Conservation (phyloP, 176 grass and related monocot species). For the Guadua angustifolia region DNA sequence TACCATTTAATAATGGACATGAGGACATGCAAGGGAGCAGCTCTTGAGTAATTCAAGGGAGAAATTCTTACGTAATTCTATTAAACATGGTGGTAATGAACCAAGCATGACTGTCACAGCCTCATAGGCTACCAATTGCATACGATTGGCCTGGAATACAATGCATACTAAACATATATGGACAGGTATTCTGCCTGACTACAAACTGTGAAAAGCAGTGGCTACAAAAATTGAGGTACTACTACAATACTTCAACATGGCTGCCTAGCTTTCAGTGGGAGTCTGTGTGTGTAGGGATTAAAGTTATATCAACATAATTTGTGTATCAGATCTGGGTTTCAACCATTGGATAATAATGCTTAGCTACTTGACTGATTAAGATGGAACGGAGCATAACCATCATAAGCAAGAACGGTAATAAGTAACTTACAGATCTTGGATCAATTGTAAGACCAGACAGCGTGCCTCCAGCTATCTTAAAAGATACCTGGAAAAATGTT, state of each 20-base stretch:
- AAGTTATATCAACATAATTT: neutral
- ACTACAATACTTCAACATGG: neutral
- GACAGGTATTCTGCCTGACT: neutral
- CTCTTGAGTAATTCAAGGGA: neutral
- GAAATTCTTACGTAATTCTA: too few relatives aligned
- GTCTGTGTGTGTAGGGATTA: neutral
- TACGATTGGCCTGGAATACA: neutral
- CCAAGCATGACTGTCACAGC: neutral
- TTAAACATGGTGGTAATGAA: slow-evolving; percentile 2
- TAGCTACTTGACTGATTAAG: slow-evolving; percentile 6
- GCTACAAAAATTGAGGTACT: neutral
- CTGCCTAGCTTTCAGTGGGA: neutral
- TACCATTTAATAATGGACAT: neutral
- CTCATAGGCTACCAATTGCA: neutral
- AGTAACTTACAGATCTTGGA: slow-evolving; percentile 76
- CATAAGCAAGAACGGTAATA: slow-evolving; percentile 17
- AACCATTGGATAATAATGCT: neutral
- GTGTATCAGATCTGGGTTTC: neutral
- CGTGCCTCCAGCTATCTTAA: slow-evolving; percentile 81
- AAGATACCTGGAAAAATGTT: slow-evolving; percentile 67
- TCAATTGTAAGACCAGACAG: slow-evolving; percentile 82
- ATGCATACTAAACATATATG: neutral
- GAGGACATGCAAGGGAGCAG: neutral
- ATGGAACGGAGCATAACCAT: neutral
- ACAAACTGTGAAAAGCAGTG: neutral